These are phyloP conservation scores for Epichloe scottii DNA, from an alignment of 2,329 filamentous ascomycete genomes.

Conservation along the genomic window DNA sequence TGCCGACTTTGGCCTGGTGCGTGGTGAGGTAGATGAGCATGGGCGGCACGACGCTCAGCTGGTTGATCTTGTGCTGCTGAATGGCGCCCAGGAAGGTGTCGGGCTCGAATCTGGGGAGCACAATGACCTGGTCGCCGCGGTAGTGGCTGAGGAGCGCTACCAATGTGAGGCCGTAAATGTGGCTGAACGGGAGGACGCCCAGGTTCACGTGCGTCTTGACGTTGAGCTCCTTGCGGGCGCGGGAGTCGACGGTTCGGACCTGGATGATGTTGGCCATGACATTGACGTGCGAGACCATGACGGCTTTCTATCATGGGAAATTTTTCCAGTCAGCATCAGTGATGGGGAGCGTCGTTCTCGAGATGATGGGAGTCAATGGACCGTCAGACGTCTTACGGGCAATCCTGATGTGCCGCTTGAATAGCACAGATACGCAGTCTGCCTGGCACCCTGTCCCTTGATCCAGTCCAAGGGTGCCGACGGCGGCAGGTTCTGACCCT, in stretches of 20 bases:
- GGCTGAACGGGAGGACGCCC: constrained; percentile 66
- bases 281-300: constrained; percentile 71
- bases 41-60: constrained; percentile 61
- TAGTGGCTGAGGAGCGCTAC: constrained; percentile 54
- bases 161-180: constrained; percentile 69
- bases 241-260: constrained; percentile 31
- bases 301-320: constrained; percentile 49
- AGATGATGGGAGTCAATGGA: too few species aligned
- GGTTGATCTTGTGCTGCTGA: constrained; percentile 54
- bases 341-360: background rate
- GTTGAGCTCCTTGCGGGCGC: constrained; percentile 22
- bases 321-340: too few species aligned
- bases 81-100: constrained; percentile 50
- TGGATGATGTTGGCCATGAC: constrained; percentile 68
- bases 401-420: constrained; percentile 70
- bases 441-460: constrained; percentile 51
- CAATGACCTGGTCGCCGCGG: constrained; percentile 59
- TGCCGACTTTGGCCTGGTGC: constrained; percentile 41
- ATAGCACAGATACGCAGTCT: constrained; percentile 67
- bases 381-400: constrained; percentile 45
- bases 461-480: constrained; percentile 46
- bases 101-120: constrained; percentile 67
- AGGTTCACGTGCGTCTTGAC: constrained; percentile 36
- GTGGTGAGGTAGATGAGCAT: constrained; percentile 66
- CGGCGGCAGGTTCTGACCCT: constrained; percentile 41